Evolutionary conservation across 1,284 basidiomycete species (phyloP), one percentile per base, ranked within the genome.

Genomic region (Phylloporus sp.): DNA sequence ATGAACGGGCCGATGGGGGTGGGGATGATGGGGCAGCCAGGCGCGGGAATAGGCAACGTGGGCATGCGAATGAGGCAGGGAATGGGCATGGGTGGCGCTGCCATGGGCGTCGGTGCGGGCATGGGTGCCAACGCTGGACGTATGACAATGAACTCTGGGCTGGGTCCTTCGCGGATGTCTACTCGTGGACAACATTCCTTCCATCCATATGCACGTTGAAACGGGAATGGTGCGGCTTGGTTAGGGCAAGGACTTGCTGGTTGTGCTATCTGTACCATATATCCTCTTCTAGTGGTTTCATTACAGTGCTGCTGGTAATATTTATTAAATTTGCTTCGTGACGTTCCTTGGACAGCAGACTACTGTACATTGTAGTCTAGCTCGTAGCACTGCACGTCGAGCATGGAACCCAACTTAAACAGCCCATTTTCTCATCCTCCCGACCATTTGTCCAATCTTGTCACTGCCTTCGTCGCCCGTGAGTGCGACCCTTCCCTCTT

Each of bases 141-240:
- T 66, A 71, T 74, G 66, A 73, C 75, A 71, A 79, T 80, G 75
- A 80, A 78, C 63, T 64, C 80, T n/a, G 84, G 84, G 3, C 78
- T 82, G 17, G 86, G 87, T 15, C 86, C 87, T 24, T 79, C 82
- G 52, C 78, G 86, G 20, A 79, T 82, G 69, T 82, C 80, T 63
- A 82, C 76, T 46, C 82, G 86, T 29, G 86, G 86, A 68, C 84
- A 86, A 66, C 84, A 87, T 66, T 81, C 80, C 52, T 88, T 84
- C 74, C 86, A 88, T 72, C 86, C 86, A 22, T 88, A 88, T 70
- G 81, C 86, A 51, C 82, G 86, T 66, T 82, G 68, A 66, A 13
- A 15, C n/a, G n/a, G 32, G 42, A n/a, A 18, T 5, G 11, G 13
- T 46, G 22, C 20, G 2, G 11, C 29, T 32, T 24, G 54, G 28